phyloP scores from a whole-genome alignment of 805 yeast species.

The Hanseniaspora guilliermondii region DNA sequence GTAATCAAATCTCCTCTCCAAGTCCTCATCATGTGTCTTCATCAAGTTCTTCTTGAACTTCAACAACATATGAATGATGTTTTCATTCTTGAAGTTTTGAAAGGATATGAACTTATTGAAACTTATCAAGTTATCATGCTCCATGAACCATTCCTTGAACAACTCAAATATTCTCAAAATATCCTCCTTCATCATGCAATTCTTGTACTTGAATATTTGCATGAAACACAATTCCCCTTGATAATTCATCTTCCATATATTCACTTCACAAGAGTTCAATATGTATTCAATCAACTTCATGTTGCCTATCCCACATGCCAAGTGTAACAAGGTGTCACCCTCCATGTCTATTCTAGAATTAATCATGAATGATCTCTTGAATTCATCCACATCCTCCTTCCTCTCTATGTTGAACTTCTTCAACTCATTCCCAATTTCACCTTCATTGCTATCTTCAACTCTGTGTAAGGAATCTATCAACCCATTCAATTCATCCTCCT shows the following conservation, averaged over 20 bases:
- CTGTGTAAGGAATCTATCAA: not conserved
- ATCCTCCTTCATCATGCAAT: slow-evolving; percentile 37
- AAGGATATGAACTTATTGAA: not conserved
- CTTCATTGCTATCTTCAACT: not conserved
- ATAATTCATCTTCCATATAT: slow-evolving; percentile 45
- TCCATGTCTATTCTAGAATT: slow-evolving; percentile 81
- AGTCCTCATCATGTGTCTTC: not conserved
- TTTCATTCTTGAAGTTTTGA: slow-evolving; percentile 5
- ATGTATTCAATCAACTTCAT: slow-evolving; percentile 63
- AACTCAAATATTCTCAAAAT: slow-evolving; percentile 60
- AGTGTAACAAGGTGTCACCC: slow-evolving; percentile 87
- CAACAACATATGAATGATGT: slow-evolving; percentile 61
- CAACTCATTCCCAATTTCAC: not conserved
- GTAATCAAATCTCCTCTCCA: not conserved
- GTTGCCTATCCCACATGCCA: slow-evolving; percentile 96
- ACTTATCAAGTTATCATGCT: not conserved
- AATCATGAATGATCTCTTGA: slow-evolving; percentile 35
- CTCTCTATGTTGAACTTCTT: not conserved
- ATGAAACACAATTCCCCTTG: slow-evolving; percentile 81
- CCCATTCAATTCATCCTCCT: not conserved
- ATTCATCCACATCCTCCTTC: not conserved
- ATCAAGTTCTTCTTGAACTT: slow-evolving; percentile 23
- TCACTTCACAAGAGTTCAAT: slow-evolving; percentile 28
- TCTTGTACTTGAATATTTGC: slow-evolving; percentile 74
- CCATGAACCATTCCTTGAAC: slow-evolving; percentile 28